These are phyloP conservation scores for Avena sativa DNA, from an alignment of 176 grass and related monocot species.

Conservation along the genomic window DNA sequence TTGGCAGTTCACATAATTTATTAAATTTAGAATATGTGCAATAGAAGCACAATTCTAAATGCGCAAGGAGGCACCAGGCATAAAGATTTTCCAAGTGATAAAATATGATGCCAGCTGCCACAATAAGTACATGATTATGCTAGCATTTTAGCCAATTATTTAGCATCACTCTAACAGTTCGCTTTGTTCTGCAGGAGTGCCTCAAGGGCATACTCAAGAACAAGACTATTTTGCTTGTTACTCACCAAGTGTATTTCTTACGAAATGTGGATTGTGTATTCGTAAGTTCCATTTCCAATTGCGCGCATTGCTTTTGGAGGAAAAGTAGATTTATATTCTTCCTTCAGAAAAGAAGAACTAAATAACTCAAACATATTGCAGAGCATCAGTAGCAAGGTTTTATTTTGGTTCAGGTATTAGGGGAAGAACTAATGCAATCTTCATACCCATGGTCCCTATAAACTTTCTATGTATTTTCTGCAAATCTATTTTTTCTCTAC, in stretches of 20 bases:
- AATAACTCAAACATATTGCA: no score
- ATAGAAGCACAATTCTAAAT: no score
- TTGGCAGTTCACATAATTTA: no score
- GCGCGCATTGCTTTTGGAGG: not conserved
- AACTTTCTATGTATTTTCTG: not conserved
- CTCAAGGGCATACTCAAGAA: slow-evolving; percentile 57
- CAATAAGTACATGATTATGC: not conserved
- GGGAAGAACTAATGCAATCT: not conserved
- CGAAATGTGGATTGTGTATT: slow-evolving; percentile 61
- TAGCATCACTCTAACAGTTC: not conserved
- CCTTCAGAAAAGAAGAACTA: not conserved
- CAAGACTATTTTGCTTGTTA: slow-evolving; percentile 73
- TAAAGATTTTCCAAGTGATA: no score
- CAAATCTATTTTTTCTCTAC: not conserved
- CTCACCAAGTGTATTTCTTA: slow-evolving; percentile 78
- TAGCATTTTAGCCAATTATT: not conserved
- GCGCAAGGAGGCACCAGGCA: no score
- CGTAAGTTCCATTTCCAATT: slow-evolving; percentile 40
- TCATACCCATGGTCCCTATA: not conserved
- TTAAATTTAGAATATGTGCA: no score
- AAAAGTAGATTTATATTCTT: slow-evolving; percentile 16
- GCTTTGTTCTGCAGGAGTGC: slow-evolving; percentile 55
- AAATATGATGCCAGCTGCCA: no score
- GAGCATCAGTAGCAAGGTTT: no score
- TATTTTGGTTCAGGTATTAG: not conserved